Percentiles rank a stretch among this genome's conserved stretches.
Conservation (phyloP, 2,329 filamentous ascomycete genomes). For the Xylariaceae sp. region DNA sequence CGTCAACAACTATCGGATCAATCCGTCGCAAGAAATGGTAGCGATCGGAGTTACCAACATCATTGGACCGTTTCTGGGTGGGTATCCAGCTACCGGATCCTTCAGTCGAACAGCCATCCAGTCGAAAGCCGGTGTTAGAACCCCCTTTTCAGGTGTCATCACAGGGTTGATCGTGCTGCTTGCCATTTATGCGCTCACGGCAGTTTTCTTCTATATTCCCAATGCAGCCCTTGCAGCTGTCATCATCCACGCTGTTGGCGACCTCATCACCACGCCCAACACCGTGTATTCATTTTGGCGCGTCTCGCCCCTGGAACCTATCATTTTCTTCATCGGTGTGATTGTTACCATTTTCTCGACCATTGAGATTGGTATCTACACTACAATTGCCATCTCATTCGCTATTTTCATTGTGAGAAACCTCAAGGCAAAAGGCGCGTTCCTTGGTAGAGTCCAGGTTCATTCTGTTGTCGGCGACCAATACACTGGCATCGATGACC, state of each 20-base stretch:
- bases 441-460: conserved; percentile 77
- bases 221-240: conserved; percentile 74
- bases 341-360: conserved; percentile 80
- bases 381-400: conserved; percentile 70
- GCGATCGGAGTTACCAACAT: conserved; percentile 89
- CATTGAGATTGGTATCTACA: conserved; percentile 92
- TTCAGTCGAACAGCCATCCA: conserved; percentile 97
- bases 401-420: conserved; percentile 78
- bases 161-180: conserved; percentile 81
- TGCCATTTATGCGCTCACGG: conserved; percentile 81
- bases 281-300: conserved; percentile 94
- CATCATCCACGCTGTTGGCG: conserved; percentile 92
- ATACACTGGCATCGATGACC: conserved; percentile 57
- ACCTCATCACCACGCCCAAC: conserved; percentile 85
- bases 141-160: conserved; percentile 83
- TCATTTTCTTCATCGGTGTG: conserved; percentile 92
- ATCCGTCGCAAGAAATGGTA: conserved; percentile 93
- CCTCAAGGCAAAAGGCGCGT: conserved; percentile 73
- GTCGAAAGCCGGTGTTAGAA: conserved; percentile 91
- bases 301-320: conserved; percentile 80
- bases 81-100: conserved; percentile 87
- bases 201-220: conserved; percentile 92
- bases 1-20: conserved; percentile 92
- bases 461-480: conserved; percentile 79
- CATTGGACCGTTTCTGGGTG: conserved; percentile 85